phyloP scores from a whole-genome alignment of 192 early-diverging fungal species.

The Backusella tuberculispora region DNA sequence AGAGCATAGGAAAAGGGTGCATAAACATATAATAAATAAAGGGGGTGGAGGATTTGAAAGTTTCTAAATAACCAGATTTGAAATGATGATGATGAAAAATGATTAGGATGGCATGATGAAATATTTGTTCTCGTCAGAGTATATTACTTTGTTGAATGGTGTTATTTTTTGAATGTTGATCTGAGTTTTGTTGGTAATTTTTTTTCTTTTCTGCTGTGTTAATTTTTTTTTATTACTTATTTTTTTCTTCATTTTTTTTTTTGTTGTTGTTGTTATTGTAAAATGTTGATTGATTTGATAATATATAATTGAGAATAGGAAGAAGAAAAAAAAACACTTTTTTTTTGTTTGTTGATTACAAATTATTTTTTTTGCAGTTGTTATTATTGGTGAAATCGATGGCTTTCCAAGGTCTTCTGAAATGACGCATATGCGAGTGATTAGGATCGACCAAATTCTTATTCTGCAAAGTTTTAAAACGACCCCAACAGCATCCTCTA shows the following conservation, averaged over 20 bases:
- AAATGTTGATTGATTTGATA: neutral
- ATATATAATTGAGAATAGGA: neutral
- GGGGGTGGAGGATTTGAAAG: neutral
- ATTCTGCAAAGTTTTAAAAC: slow-evolving; percentile 34
- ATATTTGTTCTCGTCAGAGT: neutral
- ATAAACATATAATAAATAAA: slow-evolving; percentile 19
- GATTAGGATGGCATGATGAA: neutral
- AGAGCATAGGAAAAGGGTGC: neutral
- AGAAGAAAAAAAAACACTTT: neutral
- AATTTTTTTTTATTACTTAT: neutral
- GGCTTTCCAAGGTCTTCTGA: slow-evolving; percentile 25
- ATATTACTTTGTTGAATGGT: neutral
- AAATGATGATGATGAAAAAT: neutral
- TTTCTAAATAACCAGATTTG: slow-evolving; percentile 13
- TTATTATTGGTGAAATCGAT: slow-evolving; percentile 13
- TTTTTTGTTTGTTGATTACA: neutral
- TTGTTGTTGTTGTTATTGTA: slow-evolving; percentile 4
- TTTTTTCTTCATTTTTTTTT: slow-evolving; percentile 3
- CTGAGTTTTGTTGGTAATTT: neutral
- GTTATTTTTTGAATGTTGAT: neutral
- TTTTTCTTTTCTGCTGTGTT: neutral
- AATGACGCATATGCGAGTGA: slow-evolving; percentile 23
- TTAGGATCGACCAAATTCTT: slow-evolving; percentile 23
- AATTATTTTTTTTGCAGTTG: neutral
- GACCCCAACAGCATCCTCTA: slow-evolving; percentile 36